Conservation (phyloP, 306 rosid genomes). For the Lithocarpus polystachyus region DNA sequence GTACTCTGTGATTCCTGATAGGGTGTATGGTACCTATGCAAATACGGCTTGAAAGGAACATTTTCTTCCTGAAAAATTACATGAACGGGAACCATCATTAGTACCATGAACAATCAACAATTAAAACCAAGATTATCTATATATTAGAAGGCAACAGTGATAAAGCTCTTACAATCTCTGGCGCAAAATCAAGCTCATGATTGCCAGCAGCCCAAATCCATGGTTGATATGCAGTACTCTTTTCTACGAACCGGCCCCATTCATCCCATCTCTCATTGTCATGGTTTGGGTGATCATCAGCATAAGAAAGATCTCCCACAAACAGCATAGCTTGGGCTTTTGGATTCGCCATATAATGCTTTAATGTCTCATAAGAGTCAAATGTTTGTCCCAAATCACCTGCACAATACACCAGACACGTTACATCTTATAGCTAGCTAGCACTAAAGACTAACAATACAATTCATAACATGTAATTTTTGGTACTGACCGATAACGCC, state of each 20-base stretch:
- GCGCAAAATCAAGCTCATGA: conserved; percentile 51
- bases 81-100: background rate
- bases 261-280: conserved; percentile 74
- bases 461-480: background rate
- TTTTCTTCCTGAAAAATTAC: conserved; percentile 62
- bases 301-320: conserved; percentile 72
- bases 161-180: conserved; percentile 25
- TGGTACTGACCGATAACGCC: conserved; percentile 59
- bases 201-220: conserved; percentile 72
- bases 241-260: conserved; percentile 75
- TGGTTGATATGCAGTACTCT: conserved; percentile 74
- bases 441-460: background rate
- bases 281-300: conserved; percentile 63
- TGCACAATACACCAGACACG: conserved; percentile 14
- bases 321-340: conserved; percentile 51
- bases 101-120: no score
- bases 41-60: conserved; percentile 59
- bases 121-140: no score
- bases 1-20: conserved; percentile 59
- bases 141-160: background rate
- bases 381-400: conserved; percentile 79
- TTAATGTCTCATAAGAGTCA: conserved; percentile 57
- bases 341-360: conserved; percentile 59
- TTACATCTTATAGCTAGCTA: background rate
- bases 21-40: conserved; percentile 55